A percentile compares a stretch with the other conserved stretches of the same genome.
phyloP scores from a whole-genome alignment of 805 yeast genomes.

The Wickerhamomyces bovis region DNA sequence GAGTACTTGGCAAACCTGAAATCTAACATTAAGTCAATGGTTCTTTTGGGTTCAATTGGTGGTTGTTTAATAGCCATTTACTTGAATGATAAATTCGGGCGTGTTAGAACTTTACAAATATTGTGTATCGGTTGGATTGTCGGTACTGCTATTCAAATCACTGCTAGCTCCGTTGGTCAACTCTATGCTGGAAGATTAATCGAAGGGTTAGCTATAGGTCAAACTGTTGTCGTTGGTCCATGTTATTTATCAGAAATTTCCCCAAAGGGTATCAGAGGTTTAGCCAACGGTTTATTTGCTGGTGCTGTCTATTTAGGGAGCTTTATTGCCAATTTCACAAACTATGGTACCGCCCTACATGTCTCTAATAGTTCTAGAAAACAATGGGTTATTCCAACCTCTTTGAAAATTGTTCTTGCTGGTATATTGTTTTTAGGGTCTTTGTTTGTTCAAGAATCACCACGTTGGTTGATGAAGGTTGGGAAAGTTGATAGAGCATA shows the following conservation, averaged over 20 bases:
- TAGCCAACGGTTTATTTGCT: conserved; percentile 46
- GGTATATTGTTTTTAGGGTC: conserved; percentile 39
- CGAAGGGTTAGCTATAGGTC: conserved; percentile 54
- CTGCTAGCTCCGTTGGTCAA: conserved; percentile 41
- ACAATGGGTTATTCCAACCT: conserved; percentile 52
- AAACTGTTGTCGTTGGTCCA: conserved; percentile 51
- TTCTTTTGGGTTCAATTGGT: conserved; percentile 48
- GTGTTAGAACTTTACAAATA: conserved; percentile 41
- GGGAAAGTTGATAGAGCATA: conserved; percentile 38
- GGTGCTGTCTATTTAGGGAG: conserved; percentile 55
- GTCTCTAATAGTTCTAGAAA: conserved; percentile 28
- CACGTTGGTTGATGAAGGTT: conserved; percentile 37
- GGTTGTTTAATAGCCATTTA: conserved; percentile 46
- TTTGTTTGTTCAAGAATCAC: conserved; percentile 41
- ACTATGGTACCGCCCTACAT: conserved; percentile 47
- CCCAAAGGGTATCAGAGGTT: conserved; percentile 46
- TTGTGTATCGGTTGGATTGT: conserved; percentile 39
- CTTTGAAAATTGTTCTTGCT: conserved; percentile 41
- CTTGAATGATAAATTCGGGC: conserved; percentile 45
- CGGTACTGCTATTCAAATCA: conserved; percentile 43
- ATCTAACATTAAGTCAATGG: conserved; percentile 54
- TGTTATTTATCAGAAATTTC: conserved; percentile 48
- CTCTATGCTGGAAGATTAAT: conserved; percentile 49
- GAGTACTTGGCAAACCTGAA: conserved; percentile 37
- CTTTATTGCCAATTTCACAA: conserved; percentile 41